These are phyloP conservation scores for Paraglomus brasilianum DNA, from an alignment of 192 early-diverging fungal genomes.

Conservation along the genomic window DNA sequence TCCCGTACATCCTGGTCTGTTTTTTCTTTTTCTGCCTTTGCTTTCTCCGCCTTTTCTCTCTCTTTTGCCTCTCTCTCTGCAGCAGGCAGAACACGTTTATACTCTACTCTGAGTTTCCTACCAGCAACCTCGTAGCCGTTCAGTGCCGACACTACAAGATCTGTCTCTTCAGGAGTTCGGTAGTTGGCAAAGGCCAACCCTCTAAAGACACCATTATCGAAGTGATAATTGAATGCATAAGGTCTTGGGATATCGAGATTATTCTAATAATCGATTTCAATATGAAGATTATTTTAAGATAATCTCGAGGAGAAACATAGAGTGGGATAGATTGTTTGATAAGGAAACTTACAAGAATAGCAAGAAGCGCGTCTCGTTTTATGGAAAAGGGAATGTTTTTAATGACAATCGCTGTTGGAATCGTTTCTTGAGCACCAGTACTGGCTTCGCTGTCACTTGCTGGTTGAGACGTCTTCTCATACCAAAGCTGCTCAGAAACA, in stretches of 20 bases:
- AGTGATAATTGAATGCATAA: constrained; percentile 84
- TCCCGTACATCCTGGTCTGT: constrained; percentile 32
- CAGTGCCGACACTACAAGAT: constrained; percentile 61
- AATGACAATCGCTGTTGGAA: constrained; percentile 77
- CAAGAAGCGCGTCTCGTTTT: constrained; percentile 72
- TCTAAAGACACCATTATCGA: constrained; percentile 76
- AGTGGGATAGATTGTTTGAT: not conserved
- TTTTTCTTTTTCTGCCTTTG: constrained; percentile 30
- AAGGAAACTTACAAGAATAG: constrained; percentile 54
- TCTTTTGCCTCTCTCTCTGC: constrained; percentile 58
- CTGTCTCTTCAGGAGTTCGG: constrained; percentile 72
- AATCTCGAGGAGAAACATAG: not conserved
- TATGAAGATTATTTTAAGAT: not conserved
- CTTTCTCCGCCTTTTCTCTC: constrained; percentile 44
- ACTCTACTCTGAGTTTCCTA: constrained; percentile 76
- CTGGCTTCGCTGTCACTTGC: constrained; percentile 31
- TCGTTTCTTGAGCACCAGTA: constrained; percentile 41
- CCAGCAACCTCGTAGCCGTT: constrained; percentile 72
- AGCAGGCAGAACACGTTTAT: constrained; percentile 71
- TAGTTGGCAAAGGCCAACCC: constrained; percentile 83
- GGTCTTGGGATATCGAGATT: constrained; percentile 69
- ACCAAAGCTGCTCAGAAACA: constrained; percentile 18
- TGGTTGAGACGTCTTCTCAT: constrained; percentile 24
- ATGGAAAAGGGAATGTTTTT: constrained; percentile 83
- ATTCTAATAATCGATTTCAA: constrained; percentile 31